Conservation (phyloP, 2,329 filamentous ascomycete genomes). For the Pseudocercospora ulei region DNA sequence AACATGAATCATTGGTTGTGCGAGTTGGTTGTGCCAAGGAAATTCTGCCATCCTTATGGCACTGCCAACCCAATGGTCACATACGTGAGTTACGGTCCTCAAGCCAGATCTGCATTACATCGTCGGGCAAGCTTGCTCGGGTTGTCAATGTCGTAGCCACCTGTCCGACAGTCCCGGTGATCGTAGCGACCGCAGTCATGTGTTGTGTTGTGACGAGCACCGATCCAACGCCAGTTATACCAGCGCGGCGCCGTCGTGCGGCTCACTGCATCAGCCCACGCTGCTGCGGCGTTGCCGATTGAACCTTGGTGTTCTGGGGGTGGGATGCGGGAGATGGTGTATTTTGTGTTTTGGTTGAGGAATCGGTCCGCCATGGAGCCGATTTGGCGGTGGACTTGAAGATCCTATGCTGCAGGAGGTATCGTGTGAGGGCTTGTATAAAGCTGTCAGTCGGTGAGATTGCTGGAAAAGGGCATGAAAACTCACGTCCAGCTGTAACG, state of each 20-base stretch:
- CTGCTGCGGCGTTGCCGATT: slow-evolving; percentile 35
- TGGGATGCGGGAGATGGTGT: slow-evolving; percentile 33
- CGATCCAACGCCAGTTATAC: slow-evolving; percentile 40
- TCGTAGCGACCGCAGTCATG: slow-evolving; percentile 2
- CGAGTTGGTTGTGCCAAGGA: no score
- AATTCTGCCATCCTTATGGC: no score
- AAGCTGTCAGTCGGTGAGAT: no score
- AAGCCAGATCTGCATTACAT: slow-evolving; percentile 33
- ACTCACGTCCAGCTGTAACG: no score
- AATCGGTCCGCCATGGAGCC: slow-evolving; percentile 37
- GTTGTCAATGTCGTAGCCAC: slow-evolving; percentile 38
- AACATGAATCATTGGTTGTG: no score
- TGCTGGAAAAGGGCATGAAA: no score
- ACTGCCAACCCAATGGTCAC: no score
- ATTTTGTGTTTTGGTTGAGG: slow-evolving; percentile 31
- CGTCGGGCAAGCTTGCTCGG: slow-evolving; percentile 35
- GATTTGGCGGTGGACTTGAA: slow-evolving; percentile 36
- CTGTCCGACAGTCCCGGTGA: slow-evolving; percentile 28
- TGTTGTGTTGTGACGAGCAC: slow-evolving; percentile 30
- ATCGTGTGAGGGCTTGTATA: no score
- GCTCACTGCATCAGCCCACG: slow-evolving; percentile 36
- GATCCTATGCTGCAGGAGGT: slow-evolving; percentile 13
- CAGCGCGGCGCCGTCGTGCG: slow-evolving; percentile 36
- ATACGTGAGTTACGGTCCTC: slow-evolving; percentile 22
- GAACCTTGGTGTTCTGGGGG: slow-evolving; percentile 37